Percentiles rank a stretch among this genome's conserved stretches.
Conservation (phyloP, 2,329 filamentous ascomycete species). For the Alternaria alternata region DNA sequence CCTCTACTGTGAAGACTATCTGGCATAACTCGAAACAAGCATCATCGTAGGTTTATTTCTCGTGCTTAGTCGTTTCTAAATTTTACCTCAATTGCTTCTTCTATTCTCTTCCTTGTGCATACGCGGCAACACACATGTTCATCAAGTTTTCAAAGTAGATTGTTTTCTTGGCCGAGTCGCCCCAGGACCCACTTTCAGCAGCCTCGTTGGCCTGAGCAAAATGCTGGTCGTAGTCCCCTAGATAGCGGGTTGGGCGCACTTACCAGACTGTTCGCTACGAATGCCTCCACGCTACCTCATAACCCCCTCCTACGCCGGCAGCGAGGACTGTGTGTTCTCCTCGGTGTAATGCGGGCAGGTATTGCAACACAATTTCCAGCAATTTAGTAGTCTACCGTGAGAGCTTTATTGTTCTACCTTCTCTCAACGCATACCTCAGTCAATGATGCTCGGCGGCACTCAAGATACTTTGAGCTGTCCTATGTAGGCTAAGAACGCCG, state of each 20-base stretch:
- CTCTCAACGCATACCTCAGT: neutral
- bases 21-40: neutral
- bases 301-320: neutral
- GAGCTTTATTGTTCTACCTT: neutral
- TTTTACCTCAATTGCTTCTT: neutral
- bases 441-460: neutral
- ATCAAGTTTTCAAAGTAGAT: neutral
- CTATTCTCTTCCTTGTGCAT: neutral
- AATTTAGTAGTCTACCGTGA: neutral
- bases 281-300: constrained; percentile 1
- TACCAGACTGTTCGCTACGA: neutral
- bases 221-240: neutral
- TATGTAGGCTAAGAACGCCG: neutral
- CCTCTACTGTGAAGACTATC: neutral
- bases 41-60: neutral
- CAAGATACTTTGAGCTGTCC: neutral
- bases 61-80: neutral
- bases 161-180: neutral
- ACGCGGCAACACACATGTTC: neutral
- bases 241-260: neutral
- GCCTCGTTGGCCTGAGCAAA: neutral
- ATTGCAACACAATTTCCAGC: neutral
- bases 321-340: neutral
- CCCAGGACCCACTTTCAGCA: neutral
- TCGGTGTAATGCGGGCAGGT: neutral